Conservation (phyloP, 2,329 filamentous ascomycete species). For the Alternaria sp. region DNA sequence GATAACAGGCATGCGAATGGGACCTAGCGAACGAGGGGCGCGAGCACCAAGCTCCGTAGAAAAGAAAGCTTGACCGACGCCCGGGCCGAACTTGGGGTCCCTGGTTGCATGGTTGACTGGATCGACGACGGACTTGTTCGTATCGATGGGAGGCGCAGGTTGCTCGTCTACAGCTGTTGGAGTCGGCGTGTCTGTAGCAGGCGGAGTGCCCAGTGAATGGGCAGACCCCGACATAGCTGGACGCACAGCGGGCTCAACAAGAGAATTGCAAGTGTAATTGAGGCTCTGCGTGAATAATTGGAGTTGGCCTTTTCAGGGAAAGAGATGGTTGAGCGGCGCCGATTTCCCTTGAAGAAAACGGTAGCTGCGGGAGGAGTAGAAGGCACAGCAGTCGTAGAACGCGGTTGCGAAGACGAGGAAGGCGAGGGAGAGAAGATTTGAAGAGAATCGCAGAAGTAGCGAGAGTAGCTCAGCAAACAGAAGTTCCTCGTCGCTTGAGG, state of each 20-base stretch:
- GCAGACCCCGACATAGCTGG: slow-evolving; percentile 7
- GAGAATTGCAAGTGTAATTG: slow-evolving; percentile 7
- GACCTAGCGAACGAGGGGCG: slow-evolving; percentile 25
- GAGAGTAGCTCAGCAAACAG: slow-evolving; percentile 6
- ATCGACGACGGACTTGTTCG: slow-evolving; percentile 21
- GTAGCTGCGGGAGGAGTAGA: background rate
- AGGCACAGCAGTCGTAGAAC: slow-evolving; percentile 2
- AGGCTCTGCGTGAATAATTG: background rate
- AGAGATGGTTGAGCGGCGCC: slow-evolving; percentile 12
- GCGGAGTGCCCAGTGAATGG: slow-evolving; percentile 5
- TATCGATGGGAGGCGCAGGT: slow-evolving; percentile 5
- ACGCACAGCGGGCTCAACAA: slow-evolving; percentile 5
- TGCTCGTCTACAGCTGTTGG: slow-evolving; percentile 5
- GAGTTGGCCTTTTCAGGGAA: slow-evolving; percentile 7
- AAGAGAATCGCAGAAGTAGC: slow-evolving; percentile 2
- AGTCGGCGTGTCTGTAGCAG: slow-evolving; percentile 3
- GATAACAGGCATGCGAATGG: slow-evolving; percentile 34
- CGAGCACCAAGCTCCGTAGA: slow-evolving; percentile 40
- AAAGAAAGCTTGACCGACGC: slow-evolving; percentile 35
- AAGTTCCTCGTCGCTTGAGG: slow-evolving; percentile 9
- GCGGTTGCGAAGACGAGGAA: background rate
- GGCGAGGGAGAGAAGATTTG: background rate
- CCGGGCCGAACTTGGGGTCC: slow-evolving; percentile 16
- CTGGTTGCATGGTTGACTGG: slow-evolving; percentile 7
- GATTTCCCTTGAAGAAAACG: slow-evolving; percentile 16